Evolutionary conservation across 1,284 basidiomycete genomes (phyloP).

Genomic region (Malassezia cuniculi): DNA sequence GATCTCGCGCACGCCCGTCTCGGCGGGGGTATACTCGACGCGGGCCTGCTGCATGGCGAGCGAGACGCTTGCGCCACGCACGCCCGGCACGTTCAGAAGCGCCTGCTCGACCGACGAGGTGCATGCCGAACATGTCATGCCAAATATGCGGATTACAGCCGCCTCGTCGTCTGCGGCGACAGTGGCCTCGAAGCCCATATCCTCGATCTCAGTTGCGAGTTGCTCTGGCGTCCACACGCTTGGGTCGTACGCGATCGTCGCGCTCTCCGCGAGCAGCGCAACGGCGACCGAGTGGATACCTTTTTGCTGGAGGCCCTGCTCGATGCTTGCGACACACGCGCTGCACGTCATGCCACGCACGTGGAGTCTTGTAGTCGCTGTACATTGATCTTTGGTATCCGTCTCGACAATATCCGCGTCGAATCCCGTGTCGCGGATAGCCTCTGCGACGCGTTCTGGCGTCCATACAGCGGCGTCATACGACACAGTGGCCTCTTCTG

Average conservation of each 20-base stretch:
- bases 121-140: conserved; percentile 78
- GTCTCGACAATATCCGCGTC: conserved; percentile 55
- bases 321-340: conserved; percentile 86
- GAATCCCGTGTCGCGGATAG: conserved; percentile 65
- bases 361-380: conserved; percentile 51
- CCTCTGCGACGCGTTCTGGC: conserved; percentile 25
- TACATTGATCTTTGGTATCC: neutral
- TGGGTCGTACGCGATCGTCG: conserved; percentile 75
- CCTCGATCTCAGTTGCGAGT: conserved; percentile 65
- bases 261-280: conserved; percentile 83
- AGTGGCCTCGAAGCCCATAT: conserved; percentile 75
- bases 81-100: conserved; percentile 53
- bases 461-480: conserved; percentile 24
- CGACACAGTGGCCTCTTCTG: conserved; percentile 25
- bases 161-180: conserved; percentile 6
- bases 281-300: conserved; percentile 82
- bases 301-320: conserved; percentile 69
- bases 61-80: conserved; percentile 23
- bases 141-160: conserved; percentile 58
- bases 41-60: conserved; percentile 30
- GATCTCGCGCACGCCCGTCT: conserved; percentile 27
- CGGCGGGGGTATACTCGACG: conserved; percentile 24
- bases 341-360: conserved; percentile 88
- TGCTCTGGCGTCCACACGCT: conserved; percentile 61
- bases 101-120: conserved; percentile 64